Conservation (phyloP, 2,329 filamentous ascomycete species). For the Venturia asperata region DNA sequence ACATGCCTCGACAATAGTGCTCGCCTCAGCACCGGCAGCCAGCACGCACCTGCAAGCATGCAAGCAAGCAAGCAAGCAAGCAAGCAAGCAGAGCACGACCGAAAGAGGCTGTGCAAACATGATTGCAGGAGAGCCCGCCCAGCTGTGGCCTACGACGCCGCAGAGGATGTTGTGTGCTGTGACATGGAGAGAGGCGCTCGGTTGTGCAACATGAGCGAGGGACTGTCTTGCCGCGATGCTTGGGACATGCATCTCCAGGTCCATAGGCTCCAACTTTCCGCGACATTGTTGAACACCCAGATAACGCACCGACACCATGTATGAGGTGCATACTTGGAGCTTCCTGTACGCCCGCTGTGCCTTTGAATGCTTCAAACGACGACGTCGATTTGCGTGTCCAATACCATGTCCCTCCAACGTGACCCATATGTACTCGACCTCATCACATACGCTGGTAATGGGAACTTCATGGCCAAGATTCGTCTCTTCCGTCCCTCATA, state of each 20-base stretch:
- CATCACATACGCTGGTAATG: too few relatives aligned
- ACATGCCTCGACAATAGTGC: not conserved
- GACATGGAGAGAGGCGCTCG: not conserved
- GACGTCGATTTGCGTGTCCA: too few relatives aligned
- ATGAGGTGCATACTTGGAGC: not conserved
- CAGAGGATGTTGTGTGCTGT: not conserved
- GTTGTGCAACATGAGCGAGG: not conserved
- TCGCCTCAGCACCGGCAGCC: not conserved
- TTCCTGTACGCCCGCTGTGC: not conserved
- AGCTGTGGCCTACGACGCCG: too few relatives aligned
- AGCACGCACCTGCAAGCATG: too few relatives aligned
- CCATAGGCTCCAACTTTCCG: not conserved
- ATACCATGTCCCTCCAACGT: too few relatives aligned
- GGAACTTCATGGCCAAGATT: too few relatives aligned
- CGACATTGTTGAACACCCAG: not conserved
- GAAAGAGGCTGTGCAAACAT: not conserved
- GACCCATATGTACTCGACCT: too few relatives aligned
- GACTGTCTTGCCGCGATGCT: not conserved
- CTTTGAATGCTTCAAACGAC: too few relatives aligned
- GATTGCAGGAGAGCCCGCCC: too few relatives aligned
- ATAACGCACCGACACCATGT: not conserved
- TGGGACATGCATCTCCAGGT: not conserved
- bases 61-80: too few relatives aligned
- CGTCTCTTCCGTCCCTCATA: not conserved
- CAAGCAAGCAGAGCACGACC: not conserved